Evolutionary conservation across 495 filamentous ascomycete genomes (phyloP).

Genomic region (Penicillium egyptiacum): DNA sequence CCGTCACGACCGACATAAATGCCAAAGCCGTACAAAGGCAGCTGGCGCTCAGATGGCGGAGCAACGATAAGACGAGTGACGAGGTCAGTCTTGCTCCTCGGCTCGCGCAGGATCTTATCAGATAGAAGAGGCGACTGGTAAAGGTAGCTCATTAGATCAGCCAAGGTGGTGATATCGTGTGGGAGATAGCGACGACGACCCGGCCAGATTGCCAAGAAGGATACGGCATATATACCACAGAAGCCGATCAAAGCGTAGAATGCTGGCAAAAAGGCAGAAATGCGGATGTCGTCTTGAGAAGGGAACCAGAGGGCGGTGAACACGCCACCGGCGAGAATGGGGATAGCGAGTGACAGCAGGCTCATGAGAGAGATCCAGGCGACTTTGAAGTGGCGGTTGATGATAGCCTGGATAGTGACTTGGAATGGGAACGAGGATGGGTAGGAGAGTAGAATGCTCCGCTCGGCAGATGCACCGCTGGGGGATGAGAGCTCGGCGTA

Average conservation of each 20-base stretch:
- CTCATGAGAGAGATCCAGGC: constrained; percentile 68
- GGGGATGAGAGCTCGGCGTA: constrained; percentile 63
- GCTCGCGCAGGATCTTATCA: constrained; percentile 64
- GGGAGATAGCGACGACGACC: constrained; percentile 60
- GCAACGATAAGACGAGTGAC: constrained; percentile 58
- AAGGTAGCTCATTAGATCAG: constrained; percentile 74
- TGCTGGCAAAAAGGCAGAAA: constrained; percentile 66
- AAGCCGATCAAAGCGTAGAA: constrained; percentile 67
- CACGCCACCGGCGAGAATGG: constrained; percentile 73
- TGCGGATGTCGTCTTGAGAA: constrained; percentile 53
- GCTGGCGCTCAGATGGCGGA: constrained; percentile 46
- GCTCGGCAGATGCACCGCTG: constrained; percentile 62
- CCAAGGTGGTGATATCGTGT: constrained; percentile 66
- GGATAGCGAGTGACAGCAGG: constrained; percentile 62
- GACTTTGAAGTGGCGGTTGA: constrained; percentile 68
- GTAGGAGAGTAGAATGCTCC: constrained; percentile 74
- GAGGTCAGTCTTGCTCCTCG: constrained; percentile 59
- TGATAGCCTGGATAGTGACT: constrained; percentile 58
- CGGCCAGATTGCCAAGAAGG: constrained; percentile 59
- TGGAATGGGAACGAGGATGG: constrained; percentile 61
- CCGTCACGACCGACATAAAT: constrained; percentile 61
- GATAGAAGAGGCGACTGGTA: constrained; percentile 66
- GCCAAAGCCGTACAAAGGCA: constrained; percentile 61
- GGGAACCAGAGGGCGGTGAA: constrained; percentile 76
- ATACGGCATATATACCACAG: constrained; percentile 65